phyloP scores from a whole-genome alignment of 768 basidiomycete genomes.

The Boletus sensibilis region DNA sequence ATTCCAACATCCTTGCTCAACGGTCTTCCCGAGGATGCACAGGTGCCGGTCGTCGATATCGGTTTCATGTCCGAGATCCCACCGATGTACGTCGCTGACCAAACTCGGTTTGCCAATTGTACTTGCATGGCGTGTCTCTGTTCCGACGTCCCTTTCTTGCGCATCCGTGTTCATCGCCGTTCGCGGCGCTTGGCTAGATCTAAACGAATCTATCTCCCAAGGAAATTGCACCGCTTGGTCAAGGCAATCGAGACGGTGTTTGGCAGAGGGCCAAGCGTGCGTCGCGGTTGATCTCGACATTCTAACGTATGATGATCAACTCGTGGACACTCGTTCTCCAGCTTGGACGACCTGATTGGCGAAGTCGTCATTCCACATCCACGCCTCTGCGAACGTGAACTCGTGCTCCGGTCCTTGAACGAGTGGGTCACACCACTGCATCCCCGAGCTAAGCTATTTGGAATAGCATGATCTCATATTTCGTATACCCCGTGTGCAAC shows the following conservation, averaged over 20 bases:
- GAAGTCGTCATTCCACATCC: too few relatives aligned
- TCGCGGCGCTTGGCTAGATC: constrained; percentile 39
- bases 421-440: too few relatives aligned
- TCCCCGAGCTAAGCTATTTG: too few relatives aligned
- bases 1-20: constrained; percentile 35
- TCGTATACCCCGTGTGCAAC: too few relatives aligned
- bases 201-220: constrained; percentile 66
- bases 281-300: too few relatives aligned
- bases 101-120: constrained; percentile 84
- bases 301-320: constrained; percentile 49
- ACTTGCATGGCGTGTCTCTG: constrained; percentile 73
- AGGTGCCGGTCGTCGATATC: constrained; percentile 59
- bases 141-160: not conserved
- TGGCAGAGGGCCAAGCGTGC: constrained; percentile 77
- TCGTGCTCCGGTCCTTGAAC: too few relatives aligned
- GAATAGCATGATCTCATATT: too few relatives aligned
- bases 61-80: constrained; percentile 91
- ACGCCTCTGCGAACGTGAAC: too few relatives aligned
- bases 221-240: constrained; percentile 55
- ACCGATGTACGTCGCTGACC: constrained; percentile 94
- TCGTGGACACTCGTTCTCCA: constrained; percentile 67
- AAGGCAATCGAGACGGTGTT: constrained; percentile 74
- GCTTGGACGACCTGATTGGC: too few relatives aligned
- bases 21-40: constrained; percentile 22
- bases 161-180: not conserved